Evolutionary conservation across 345 rosid genomes (phyloP), one percentile per base, ranked within the genome.

Genomic region (Luvunga scandens): DNA sequence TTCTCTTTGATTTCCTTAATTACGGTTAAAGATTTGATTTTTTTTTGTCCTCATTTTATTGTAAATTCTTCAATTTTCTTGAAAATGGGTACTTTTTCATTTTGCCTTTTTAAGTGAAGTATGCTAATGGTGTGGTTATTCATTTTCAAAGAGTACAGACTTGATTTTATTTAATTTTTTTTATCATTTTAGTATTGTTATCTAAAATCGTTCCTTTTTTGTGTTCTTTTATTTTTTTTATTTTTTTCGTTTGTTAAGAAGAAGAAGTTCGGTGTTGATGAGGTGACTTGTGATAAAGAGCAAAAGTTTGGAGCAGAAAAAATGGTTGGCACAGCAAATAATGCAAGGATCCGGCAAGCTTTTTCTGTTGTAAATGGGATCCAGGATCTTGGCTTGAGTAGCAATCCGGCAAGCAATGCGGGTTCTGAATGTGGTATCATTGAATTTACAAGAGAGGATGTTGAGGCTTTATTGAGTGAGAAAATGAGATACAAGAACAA

Each of bases 381-480:
- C 13, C 89, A 85, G 87, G 93, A 90, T 86, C 90, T 87, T 68
- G 83, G 85, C 45, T 73, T 85, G 24, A 81, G 72, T 78, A 88
- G 91, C 71, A 85, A 87, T n/a, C 89, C 93, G 65, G 85, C 79
- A 33, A 90, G 93, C 65, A 86, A 84, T 71, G 83, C 89, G 24
- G 93, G 91, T 79, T 90, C 93, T 53, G 93, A 90, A 66, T 86
- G 81, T 69, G 88, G 93, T 31, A 84, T 84, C 27, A 76, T 83
- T 83, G 93, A 90, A 83, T 87, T 88, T 80, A 83, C 91, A 8
- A 90, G 93, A 79, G 93, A 88, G 80, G 93, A 87, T 72, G 91
- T 90, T 72, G 91, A 86, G 55, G 83, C 91, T 65, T 84, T 90
- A 81, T 80, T 90, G 79, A 88, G 75, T 78, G 90, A 90, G 61